Percentiles rank a stretch among this genome's conserved stretches.
Evolutionary conservation across 768 basidiomycete genomes (phyloP).

Genomic region (Boletus rufocinnamomeus): DNA sequence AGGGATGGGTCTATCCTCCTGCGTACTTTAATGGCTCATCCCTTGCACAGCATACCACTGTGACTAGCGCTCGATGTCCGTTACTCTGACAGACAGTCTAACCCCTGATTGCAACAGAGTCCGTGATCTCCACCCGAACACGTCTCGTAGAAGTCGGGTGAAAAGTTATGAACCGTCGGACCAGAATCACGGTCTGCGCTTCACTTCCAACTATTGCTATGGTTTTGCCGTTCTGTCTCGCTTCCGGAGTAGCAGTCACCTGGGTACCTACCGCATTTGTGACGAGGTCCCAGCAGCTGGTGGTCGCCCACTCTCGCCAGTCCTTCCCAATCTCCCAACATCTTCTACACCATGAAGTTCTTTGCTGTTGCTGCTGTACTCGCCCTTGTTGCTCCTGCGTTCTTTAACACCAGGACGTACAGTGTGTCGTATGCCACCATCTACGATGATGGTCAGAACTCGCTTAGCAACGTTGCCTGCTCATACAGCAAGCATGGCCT

Average conservation of each 20-base stretch:
- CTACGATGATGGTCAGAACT: slow-evolving; percentile 48
- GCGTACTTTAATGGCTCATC: no score
- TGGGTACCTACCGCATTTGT: background rate
- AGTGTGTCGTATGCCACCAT: slow-evolving; percentile 45
- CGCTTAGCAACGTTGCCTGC: slow-evolving; percentile 49
- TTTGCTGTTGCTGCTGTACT: slow-evolving; percentile 1
- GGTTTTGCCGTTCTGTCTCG: background rate
- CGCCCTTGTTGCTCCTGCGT: slow-evolving; percentile 6
- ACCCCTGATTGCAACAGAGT: no score
- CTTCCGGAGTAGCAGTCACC: no score
- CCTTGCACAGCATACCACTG: no score
- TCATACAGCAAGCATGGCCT: slow-evolving; percentile 56
- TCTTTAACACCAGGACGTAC: slow-evolving; percentile 9
- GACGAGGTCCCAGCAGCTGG: background rate
- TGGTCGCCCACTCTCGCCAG: background rate
- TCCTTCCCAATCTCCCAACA: background rate
- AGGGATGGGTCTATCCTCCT: no score
- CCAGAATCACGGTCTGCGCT: background rate
- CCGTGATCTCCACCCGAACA: no score
- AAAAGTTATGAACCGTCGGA: background rate
- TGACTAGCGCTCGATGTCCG: no score
- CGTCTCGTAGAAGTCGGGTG: background rate
- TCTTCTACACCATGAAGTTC: slow-evolving; percentile 13
- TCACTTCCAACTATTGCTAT: background rate
- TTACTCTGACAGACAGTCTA: no score